Percentiles rank a stretch among this genome's conserved stretches.
These are phyloP conservation scores for Colletotrichum viniferum DNA, from an alignment of 2,329 filamentous ascomycete genomes.

Conservation along the genomic window DNA sequence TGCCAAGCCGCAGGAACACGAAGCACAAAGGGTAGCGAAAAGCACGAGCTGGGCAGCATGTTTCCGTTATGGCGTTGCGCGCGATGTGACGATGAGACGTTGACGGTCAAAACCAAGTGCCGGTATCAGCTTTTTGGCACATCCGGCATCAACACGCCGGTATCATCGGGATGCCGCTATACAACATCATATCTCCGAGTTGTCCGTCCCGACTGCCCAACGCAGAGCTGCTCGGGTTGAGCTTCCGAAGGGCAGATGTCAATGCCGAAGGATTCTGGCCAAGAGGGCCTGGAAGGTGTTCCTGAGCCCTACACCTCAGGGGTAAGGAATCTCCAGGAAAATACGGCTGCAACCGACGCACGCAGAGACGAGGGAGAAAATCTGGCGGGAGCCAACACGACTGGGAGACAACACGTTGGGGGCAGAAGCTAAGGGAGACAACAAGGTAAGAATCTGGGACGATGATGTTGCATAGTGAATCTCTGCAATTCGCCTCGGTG, in stretches of 20 bases:
- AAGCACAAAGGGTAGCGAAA: not conserved
- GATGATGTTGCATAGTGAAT: not conserved
- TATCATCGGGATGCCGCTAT: not conserved
- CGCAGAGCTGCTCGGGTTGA: not conserved
- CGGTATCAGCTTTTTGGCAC: not conserved
- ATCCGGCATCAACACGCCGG: not conserved
- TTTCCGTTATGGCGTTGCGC: not conserved
- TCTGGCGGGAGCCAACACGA: not conserved
- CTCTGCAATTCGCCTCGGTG: not conserved
- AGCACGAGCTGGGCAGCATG: not conserved
- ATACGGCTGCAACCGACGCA: not conserved
- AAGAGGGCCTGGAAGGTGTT: not conserved
- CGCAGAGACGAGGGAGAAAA: not conserved
- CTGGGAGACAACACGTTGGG: not conserved
- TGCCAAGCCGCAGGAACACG: not conserved
- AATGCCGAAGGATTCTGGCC: not conserved
- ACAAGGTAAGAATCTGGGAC: not conserved
- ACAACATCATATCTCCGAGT: not conserved
- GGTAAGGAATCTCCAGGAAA: not conserved
- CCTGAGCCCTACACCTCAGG: not conserved
- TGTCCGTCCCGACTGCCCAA: not conserved
- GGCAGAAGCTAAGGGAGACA: not conserved
- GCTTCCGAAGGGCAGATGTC: not conserved
- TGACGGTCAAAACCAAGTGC: not conserved
- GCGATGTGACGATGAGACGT: not conserved